Base-by-base conservation (phyloP, 73 alveolate genomes). In the Paraurostyla sp. region DNA sequence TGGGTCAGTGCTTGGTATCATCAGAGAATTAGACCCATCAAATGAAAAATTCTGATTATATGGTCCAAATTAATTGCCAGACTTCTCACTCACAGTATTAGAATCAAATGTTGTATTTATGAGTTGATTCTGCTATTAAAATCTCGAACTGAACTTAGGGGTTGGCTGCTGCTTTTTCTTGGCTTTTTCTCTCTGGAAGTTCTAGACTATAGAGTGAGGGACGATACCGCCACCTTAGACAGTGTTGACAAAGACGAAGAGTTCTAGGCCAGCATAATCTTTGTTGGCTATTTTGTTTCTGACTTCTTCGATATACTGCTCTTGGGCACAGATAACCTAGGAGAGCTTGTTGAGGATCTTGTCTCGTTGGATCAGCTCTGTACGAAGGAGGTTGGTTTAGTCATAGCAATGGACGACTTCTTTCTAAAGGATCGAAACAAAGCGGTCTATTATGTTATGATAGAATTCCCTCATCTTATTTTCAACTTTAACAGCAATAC, bases 221-320 rank as follows among this genome's bases (percentile, higher is more conserved):
- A 73, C 51, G 42, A 73, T 49, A 45, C 86, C 86, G 13, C 86
- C 86, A 22, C 71, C 65, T 73, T 73, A 36, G 7, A 73, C 71
- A 11, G 86, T 43, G 46, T 73, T 73, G 2, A 73, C 71, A 45
- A 73, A 73, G 6, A 49, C 59, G 42, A 73, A 73, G 4, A 49
- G 49, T 38, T 73, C 86, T 45, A 73, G 27, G 20, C 71, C 20
- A 18, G 42, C 69, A 73, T 73, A 73, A 29, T 73, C 86, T 46
- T 38, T 73, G 32, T 73, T 73, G 0, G 65, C 65, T 20, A 73
- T 48, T 36, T 73, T 73, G 27, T 73, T 73, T 73, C 86, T 73
- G 27, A 73, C 86, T 29, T 73, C 86, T 48, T 73, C 33, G 23
- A 73, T 73, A 36, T 43, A 73, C 30, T 73, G 46, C 32, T 73